Evolutionary conservation across 2,329 filamentous ascomycete genomes (phyloP), one percentile per base, ranked within the genome.

Genomic region (Purpureocillium takamizusanense): DNA sequence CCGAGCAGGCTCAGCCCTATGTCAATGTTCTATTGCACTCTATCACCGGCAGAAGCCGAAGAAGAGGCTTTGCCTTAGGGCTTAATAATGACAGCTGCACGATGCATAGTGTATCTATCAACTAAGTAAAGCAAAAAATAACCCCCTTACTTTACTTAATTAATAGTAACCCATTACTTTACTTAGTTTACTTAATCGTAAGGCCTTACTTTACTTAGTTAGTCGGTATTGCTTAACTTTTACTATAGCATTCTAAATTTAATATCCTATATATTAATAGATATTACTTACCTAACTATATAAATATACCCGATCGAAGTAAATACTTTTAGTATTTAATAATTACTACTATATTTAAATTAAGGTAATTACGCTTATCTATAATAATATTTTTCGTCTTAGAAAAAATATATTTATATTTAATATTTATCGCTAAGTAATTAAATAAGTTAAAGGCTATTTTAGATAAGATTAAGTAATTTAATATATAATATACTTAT

Each of bases 161-260:
- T 35, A 18, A 35, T 10, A 35, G 17, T 5, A 35, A 23, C 33
- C 33, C 17, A 23, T 23, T 35, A 13, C 33, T 25, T 25, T 18
- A 23, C 33, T 25, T 35, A 12, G 33, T 35, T 35, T 35, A 28
- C 33, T 35, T 27, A 21, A 27, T 13, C 15, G 15, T 9, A 27
- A n/a, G 33, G 33, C 12, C 13, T 25, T 35, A 23, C 33, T 35
- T 35, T 35, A 9, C 33, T 27, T 35, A n/a, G 33, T 35, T 35
- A n/a, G 33, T 35, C 10, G 21, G 10, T 25, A 25, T 25, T 25
- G 21, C 21, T 25, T 25, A 25, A 25, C 10, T 25, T 10, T 10
- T 10, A 10, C 10, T 10, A 6, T 25, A 10, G 21, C 21, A 25
- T 10, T 25, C 21, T 6, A 25, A 25, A 6, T 10, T 10, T 10